Conservation (phyloP, 345 rosid species). For the Salix exigua region DNA sequence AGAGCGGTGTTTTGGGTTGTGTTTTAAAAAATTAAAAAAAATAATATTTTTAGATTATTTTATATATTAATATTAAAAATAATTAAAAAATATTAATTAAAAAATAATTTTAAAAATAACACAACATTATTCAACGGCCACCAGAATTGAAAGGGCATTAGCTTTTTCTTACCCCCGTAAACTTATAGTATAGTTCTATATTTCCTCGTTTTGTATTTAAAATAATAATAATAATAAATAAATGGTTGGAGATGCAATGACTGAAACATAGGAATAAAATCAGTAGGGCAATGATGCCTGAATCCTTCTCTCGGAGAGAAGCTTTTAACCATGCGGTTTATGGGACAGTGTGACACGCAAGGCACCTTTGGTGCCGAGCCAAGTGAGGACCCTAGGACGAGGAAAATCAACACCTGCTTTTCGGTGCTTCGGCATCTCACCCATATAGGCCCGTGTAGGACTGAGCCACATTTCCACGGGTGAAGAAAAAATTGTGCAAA, state of each 20-base stretch:
- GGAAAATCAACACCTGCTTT: neutral
- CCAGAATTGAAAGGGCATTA: no score
- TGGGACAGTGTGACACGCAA: neutral
- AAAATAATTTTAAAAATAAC: no score
- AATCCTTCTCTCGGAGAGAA: neutral
- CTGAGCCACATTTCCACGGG: neutral
- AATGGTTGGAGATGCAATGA: neutral
- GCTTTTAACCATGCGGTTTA: constrained; percentile 8
- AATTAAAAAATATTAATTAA: no score
- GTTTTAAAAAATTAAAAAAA: no score
- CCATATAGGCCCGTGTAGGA: neutral
- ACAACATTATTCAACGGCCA: no score
- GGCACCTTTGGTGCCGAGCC: neutral
- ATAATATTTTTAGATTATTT: no score
- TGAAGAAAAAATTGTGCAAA: neutral
- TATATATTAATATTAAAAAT: no score
- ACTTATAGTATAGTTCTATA: no score
- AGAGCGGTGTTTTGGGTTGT: no score
- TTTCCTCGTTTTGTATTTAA: neutral
- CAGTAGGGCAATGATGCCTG: neutral
- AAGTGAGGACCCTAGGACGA: neutral
- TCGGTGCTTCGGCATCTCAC: neutral
- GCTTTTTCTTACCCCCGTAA: no score
- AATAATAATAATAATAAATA: neutral
- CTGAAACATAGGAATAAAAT: neutral